Percentiles rank a stretch among this genome's conserved stretches.
These are phyloP conservation scores for Sporothrix euskadiensis DNA, from an alignment of 2,329 filamentous ascomycete genomes.

Conservation along the genomic window DNA sequence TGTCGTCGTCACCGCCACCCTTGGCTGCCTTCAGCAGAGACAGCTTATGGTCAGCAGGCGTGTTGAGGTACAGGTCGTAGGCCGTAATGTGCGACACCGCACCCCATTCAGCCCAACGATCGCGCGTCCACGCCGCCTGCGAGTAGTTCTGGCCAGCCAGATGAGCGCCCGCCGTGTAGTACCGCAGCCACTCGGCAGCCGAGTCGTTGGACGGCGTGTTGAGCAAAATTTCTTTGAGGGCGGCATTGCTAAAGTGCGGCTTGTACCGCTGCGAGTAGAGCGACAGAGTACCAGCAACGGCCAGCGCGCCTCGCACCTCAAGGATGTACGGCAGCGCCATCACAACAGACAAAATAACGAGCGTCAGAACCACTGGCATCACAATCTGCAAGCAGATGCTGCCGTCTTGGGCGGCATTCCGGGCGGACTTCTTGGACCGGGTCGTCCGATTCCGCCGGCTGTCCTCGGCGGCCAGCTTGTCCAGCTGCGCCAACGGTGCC, in stretches of 20 bases:
- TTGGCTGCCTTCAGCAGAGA: constrained; percentile 59
- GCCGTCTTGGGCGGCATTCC: background rate
- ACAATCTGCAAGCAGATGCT: background rate
- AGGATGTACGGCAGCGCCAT: constrained; percentile 23
- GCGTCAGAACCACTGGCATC: constrained; percentile 15
- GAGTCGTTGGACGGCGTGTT: constrained; percentile 58
- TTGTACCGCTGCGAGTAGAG: constrained; percentile 24
- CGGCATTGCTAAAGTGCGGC: constrained; percentile 37
- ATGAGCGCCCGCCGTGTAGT: constrained; percentile 76
- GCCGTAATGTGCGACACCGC: constrained; percentile 63
- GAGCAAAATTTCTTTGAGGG: constrained; percentile 59
- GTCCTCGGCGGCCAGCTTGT: constrained; percentile 27
- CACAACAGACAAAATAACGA: constrained; percentile 20
- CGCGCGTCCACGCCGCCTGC: constrained; percentile 70
- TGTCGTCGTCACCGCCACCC: background rate
- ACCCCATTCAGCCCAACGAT: constrained; percentile 72
- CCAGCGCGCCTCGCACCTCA: background rate
- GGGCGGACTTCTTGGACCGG: background rate
- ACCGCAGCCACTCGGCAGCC: constrained; percentile 70
- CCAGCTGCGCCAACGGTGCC: background rate
- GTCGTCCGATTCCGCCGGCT: constrained; percentile 1
- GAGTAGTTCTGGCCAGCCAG: constrained; percentile 76
- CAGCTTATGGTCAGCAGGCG: constrained; percentile 69
- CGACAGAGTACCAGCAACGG: constrained; percentile 21
- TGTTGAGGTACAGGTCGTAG: constrained; percentile 79